Percentiles rank a stretch among this genome's conserved stretches.
These are phyloP conservation scores for Stentor coeruleus DNA, from an alignment of 73 alveolate genomes.

Conservation along the genomic window DNA sequence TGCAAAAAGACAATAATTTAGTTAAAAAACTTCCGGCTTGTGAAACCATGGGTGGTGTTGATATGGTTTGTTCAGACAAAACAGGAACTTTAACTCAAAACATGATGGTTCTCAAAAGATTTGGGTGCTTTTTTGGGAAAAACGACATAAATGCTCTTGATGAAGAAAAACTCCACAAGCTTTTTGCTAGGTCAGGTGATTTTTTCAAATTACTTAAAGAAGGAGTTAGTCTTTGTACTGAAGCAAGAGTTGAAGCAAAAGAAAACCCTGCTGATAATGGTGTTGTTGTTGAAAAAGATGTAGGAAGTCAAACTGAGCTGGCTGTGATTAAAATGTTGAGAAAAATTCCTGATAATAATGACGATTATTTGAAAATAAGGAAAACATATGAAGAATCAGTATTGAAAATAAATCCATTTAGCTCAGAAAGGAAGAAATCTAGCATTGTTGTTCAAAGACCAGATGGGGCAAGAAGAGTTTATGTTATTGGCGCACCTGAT, in stretches of 20 bases:
- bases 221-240: conserved; percentile 1
- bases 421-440: conserved; percentile 66
- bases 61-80: conserved; percentile 63
- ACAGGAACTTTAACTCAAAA: conserved; percentile 73
- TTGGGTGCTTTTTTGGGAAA: not conserved
- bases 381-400: conserved; percentile 31
- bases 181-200: not conserved
- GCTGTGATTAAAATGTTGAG: not conserved
- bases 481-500: conserved; percentile 69
- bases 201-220: not conserved
- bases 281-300: not conserved
- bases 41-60: conserved; percentile 90
- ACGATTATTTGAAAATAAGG: not conserved
- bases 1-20: conserved; percentile 61
- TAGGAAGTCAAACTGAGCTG: not conserved
- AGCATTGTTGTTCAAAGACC: conserved; percentile 46
- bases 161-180: not conserved
- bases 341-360: not conserved
- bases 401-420: conserved; percentile 53
- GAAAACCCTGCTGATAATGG: too few relatives aligned
- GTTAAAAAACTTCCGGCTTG: conserved; percentile 72
- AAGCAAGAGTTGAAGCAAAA: not conserved
- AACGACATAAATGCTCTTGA: not conserved
- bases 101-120: conserved; percentile 46
- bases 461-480: conserved; percentile 48